A percentile compares a stretch with the other conserved stretches of the same genome.
These are phyloP conservation scores for Pluteus cervinus DNA, from an alignment of 768 basidiomycete species.

Conservation along the genomic window DNA sequence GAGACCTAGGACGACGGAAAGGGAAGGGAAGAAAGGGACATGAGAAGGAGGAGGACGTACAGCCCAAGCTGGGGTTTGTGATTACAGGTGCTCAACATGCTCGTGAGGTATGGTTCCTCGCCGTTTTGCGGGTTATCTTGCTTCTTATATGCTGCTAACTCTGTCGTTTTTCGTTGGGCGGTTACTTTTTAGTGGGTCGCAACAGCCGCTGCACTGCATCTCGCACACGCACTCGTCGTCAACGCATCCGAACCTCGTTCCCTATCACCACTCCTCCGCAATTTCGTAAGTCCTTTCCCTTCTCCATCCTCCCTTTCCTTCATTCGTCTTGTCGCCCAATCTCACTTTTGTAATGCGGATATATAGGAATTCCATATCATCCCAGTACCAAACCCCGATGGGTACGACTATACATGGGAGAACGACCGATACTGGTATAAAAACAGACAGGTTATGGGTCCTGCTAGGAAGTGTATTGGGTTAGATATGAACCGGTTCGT, in stretches of 20 bases:
- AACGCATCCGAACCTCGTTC: slow-evolving; percentile 40
- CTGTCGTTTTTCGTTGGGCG: too few relatives aligned
- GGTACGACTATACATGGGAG: slow-evolving; percentile 72
- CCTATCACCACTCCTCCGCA: slow-evolving; percentile 41
- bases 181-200: slow-evolving; percentile 80
- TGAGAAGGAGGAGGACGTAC: slow-evolving; percentile 11
- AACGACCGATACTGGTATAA: slow-evolving; percentile 72
- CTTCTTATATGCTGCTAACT: slow-evolving; percentile 1
- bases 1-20: slow-evolving; percentile 5
- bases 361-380: slow-evolving; percentile 62
- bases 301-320: slow-evolving; percentile 1
- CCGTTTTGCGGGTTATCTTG: neutral
- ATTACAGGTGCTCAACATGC: slow-evolving; percentile 72
- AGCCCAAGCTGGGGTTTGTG: slow-evolving; percentile 50
- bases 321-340: slow-evolving; percentile 4
- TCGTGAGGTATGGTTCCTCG: slow-evolving; percentile 7
- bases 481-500: slow-evolving; percentile 73
- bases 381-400: slow-evolving; percentile 64
- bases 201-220: slow-evolving; percentile 64
- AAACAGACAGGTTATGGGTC: slow-evolving; percentile 52
- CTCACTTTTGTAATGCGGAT: too few relatives aligned
- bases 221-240: slow-evolving; percentile 64
- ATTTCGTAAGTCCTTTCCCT: slow-evolving; percentile 35
- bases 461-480: slow-evolving; percentile 50
- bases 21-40: slow-evolving; percentile 11